Conservation (phyloP, 495 filamentous ascomycete genomes). For the Chaetomium tenue region DNA sequence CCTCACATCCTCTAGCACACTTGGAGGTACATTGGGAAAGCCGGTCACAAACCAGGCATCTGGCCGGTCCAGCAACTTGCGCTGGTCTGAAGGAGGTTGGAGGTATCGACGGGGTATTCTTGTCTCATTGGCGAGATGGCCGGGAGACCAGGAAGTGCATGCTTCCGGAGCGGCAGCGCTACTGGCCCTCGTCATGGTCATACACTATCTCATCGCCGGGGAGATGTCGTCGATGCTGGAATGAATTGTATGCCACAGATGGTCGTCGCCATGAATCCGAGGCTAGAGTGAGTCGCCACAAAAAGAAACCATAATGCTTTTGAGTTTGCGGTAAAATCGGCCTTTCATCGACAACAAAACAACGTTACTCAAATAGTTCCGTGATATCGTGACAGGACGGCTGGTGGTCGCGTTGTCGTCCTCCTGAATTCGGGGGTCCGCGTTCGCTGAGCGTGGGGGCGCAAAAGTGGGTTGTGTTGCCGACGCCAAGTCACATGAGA, state of each 20-base stretch:
- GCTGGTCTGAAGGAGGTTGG: slow-evolving; percentile 61
- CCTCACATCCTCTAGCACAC: slow-evolving; percentile 39
- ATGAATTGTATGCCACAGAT: no score
- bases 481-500: slow-evolving; percentile 21
- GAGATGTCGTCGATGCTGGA: no score
- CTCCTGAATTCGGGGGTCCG: no score
- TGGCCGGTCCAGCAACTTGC: slow-evolving; percentile 51
- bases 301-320: no score
- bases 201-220: background rate
- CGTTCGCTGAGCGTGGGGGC: no score
- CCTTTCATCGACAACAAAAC: no score
- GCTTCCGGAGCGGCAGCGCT: background rate
- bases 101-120: slow-evolving; percentile 23
- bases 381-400: no score
- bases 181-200: slow-evolving; percentile 2
- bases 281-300: no score
- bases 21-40: slow-evolving; percentile 41
- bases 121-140: background rate
- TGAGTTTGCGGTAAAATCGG: no score
- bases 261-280: no score
- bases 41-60: slow-evolving; percentile 42
- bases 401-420: no score
- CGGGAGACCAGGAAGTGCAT: slow-evolving; percentile 20
- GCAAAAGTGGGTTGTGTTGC: background rate
- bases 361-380: no score